A percentile compares a stretch with the other conserved stretches of the same genome.
These are phyloP conservation scores for Geranium rotundifolium DNA, from an alignment of 345 rosid species.

Conservation along the genomic window DNA sequence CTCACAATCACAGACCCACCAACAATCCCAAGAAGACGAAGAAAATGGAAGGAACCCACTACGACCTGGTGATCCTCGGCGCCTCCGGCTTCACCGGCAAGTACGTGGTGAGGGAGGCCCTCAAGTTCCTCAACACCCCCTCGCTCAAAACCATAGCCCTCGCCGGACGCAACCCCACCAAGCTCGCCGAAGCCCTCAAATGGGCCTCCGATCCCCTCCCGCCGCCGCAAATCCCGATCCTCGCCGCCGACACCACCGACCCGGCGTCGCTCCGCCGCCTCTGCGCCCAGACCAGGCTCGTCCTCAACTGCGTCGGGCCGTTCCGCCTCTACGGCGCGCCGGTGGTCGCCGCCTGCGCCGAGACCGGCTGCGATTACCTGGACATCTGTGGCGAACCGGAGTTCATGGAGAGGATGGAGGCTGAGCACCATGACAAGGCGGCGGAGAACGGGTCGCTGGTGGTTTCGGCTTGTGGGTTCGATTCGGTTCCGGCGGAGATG, in stretches of 20 bases:
- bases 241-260: slow-evolving; percentile 63
- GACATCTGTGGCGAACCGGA: neutral
- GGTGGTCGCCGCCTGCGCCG: slow-evolving; percentile 70
- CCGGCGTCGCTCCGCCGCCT: slow-evolving; percentile 58
- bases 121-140: slow-evolving; percentile 19
- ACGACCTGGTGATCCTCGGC: neutral
- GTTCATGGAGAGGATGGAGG: slow-evolving; percentile 1
- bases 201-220: slow-evolving; percentile 66
- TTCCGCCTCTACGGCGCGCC: slow-evolving; percentile 67
- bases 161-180: slow-evolving; percentile 65
- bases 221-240: slow-evolving; percentile 46
- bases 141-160: slow-evolving; percentile 62
- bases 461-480: slow-evolving; percentile 6
- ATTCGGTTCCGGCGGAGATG: slow-evolving; percentile 1
- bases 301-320: slow-evolving; percentile 86
- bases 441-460: slow-evolving; percentile 3
- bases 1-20: too few relatives aligned
- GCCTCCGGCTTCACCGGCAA: slow-evolving; percentile 4
- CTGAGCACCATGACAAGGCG: neutral
- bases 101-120: neutral
- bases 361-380: slow-evolving; percentile 38
- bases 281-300: slow-evolving; percentile 51
- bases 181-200: slow-evolving; percentile 42
- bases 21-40: too few relatives aligned
- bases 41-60: neutral